Conservation (phyloP, 257 asterid species). For the Solanum pinnatisectum region DNA sequence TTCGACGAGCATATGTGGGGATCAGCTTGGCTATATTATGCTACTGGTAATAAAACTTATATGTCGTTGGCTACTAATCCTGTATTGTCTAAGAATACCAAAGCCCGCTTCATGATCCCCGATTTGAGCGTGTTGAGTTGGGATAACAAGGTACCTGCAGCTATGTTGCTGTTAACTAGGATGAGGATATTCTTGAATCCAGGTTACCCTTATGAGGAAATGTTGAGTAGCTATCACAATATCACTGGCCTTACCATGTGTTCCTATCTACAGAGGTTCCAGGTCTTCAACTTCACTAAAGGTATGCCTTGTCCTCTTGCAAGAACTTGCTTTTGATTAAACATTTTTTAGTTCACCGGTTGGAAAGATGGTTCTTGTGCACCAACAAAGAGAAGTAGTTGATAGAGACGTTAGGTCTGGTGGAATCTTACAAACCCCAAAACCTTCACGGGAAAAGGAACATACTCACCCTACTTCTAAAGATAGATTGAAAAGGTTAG, state of each 20-base stretch:
- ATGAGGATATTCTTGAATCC: constrained; percentile 61
- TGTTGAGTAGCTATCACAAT: constrained; percentile 55
- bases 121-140: constrained; percentile 72
- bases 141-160: constrained; percentile 91
- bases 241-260: constrained; percentile 72
- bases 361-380: background rate
- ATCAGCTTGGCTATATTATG: constrained; percentile 70
- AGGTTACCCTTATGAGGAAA: constrained; percentile 84
- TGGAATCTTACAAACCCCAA: background rate
- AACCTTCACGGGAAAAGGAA: background rate
- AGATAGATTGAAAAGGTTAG: background rate
- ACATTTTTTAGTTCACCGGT: background rate
- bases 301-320: constrained; percentile 22
- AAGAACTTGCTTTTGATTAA: background rate
- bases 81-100: constrained; percentile 23
- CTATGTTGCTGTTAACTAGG: constrained; percentile 65
- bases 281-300: constrained; percentile 67
- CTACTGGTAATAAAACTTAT: constrained; percentile 64
- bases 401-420: background rate
- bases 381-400: background rate
- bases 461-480: background rate
- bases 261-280: constrained; percentile 45
- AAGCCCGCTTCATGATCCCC: constrained; percentile 28
- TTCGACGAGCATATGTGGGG: constrained; percentile 87
- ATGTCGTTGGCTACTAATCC: constrained; percentile 44